A percentile compares a stretch with the other conserved stretches of the same genome.
Evolutionary conservation across 2,329 filamentous ascomycete species (phyloP).

Genomic region (Thelonectria rubi): DNA sequence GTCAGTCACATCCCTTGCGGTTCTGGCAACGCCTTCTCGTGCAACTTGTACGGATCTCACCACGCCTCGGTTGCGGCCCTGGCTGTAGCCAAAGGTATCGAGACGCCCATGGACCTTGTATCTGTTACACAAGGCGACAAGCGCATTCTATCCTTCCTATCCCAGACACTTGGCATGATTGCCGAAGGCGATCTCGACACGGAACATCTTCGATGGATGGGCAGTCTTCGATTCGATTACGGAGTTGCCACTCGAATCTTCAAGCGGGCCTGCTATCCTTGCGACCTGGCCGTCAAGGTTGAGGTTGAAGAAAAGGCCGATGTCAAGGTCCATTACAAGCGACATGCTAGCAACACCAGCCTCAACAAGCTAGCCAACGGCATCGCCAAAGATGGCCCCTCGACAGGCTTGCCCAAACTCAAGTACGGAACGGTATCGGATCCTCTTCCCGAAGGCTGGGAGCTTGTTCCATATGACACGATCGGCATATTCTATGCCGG

Average conservation of each 20-base stretch:
- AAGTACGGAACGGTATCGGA: conserved; percentile 84
- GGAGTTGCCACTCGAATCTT: conserved; percentile 83
- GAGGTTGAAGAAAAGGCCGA: conserved; percentile 78
- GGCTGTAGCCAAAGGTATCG: conserved; percentile 84
- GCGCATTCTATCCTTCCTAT: conserved; percentile 86
- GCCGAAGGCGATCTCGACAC: conserved; percentile 91
- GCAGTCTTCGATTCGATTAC: conserved; percentile 81
- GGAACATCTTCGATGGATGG: conserved; percentile 94
- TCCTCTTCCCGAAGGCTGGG: conserved; percentile 80
- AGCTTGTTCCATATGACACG: conserved; percentile 75
- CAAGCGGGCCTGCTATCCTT: conserved; percentile 82
- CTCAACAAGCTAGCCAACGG: conserved; percentile 33
- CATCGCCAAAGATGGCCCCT: conserved; percentile 40
- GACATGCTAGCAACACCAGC: conserved; percentile 51
- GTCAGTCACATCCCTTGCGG: conserved; percentile 91
- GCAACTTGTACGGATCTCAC: conserved; percentile 86
- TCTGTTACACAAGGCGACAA: conserved; percentile 84
- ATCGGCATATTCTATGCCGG: conserved; percentile 94
- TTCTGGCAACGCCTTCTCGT: conserved; percentile 92
- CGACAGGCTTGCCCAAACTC: conserved; percentile 73
- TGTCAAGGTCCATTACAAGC: conserved; percentile 77
- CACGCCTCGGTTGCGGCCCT: conserved; percentile 80
- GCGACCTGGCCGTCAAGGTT: conserved; percentile 86
- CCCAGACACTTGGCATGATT: conserved; percentile 87
- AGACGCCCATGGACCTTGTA: conserved; percentile 85